Percentiles rank a stretch among this genome's conserved stretches.
These are phyloP conservation scores for Cochlearia excelsa DNA, from an alignment of 345 rosid genomes.

Conservation along the genomic window DNA sequence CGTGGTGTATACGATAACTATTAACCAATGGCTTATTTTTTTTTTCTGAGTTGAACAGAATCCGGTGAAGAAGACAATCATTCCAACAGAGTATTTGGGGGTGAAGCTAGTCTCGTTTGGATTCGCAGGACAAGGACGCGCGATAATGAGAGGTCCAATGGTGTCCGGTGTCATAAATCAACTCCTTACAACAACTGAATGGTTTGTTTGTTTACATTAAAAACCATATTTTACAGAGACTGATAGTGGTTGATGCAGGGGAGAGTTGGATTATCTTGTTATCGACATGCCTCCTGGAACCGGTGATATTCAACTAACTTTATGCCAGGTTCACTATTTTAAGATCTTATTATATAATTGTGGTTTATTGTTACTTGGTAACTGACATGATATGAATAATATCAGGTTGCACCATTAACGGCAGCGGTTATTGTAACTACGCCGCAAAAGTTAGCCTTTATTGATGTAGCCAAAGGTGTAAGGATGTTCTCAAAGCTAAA, in stretches of 20 bases:
- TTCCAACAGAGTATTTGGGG: constrained; percentile 90
- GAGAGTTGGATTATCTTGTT: constrained; percentile 95
- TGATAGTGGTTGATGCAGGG: constrained; percentile 48
- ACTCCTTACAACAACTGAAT: constrained; percentile 87
- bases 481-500: constrained; percentile 97
- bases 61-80: constrained; percentile 79
- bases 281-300: constrained; percentile 99
- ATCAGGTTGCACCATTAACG: constrained; percentile 85
- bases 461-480: constrained; percentile 97
- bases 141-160: constrained; percentile 98
- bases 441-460: constrained; percentile 92
- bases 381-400: background rate
- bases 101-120: constrained; percentile 96
- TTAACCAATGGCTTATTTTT: constrained; percentile 19
- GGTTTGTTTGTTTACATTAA: constrained; percentile 45
- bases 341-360: background rate
- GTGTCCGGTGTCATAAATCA: constrained; percentile 96
- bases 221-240: background rate
- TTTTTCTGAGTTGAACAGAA: constrained; percentile 46
- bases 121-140: constrained; percentile 95
- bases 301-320: constrained; percentile 92
- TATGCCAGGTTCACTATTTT: constrained; percentile 70
- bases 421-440: constrained; percentile 98
- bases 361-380: too few relatives aligned
- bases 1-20: background rate